phyloP scores from a whole-genome alignment of 2,329 filamentous ascomycete species.

The Akanthomyces muscarius region DNA sequence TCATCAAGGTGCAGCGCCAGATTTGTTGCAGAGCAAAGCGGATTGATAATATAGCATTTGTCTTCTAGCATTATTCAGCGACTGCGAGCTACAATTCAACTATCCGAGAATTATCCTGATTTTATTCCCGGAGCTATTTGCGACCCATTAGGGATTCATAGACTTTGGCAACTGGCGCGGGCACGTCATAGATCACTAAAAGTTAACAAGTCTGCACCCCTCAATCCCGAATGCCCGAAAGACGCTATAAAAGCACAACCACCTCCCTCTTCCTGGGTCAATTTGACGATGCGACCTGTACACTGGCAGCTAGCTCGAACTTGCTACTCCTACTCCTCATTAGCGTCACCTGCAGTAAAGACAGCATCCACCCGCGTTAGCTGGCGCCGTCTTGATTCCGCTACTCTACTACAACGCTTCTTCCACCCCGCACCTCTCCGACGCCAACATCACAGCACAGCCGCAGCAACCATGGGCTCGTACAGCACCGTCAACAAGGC shows the following conservation, averaged over 20 bases:
- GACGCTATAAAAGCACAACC: background rate
- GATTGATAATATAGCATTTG: background rate
- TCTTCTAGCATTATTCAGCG: conserved; percentile 5
- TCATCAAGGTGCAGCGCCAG: background rate
- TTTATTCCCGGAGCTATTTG: background rate
- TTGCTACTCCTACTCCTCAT: background rate
- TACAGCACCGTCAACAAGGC: conserved; percentile 30
- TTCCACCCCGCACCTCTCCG: background rate
- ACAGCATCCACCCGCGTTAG: background rate
- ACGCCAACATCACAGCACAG: background rate
- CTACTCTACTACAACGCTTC: background rate
- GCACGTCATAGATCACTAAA: background rate
- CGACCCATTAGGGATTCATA: background rate
- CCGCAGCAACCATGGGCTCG: background rate
- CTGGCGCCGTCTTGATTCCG: background rate
- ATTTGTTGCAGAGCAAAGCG: background rate
- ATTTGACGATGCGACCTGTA: background rate
- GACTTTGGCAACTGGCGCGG: background rate
- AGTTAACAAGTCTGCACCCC: background rate
- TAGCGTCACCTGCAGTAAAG: background rate
- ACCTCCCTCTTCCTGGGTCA: background rate
- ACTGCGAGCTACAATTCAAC: background rate
- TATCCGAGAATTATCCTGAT: background rate
- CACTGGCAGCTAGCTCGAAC: background rate
- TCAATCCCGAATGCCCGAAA: background rate